Conservation (phyloP, 169 alveolate species). For the Pseudocohnilembus persalinus region DNA sequence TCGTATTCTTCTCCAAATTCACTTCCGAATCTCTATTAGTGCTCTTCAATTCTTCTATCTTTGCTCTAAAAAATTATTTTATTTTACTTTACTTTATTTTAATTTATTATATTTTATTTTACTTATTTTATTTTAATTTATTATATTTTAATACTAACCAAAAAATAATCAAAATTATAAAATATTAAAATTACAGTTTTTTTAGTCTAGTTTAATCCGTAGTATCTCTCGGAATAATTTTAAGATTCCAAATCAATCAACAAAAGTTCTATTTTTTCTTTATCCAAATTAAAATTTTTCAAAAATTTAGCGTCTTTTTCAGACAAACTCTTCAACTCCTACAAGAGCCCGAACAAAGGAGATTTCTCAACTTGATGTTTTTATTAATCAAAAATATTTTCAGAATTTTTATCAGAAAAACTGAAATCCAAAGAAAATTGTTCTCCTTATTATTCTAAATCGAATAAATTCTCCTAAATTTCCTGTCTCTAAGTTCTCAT, state of each 20-base stretch:
- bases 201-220: too few relatives aligned
- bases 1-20: not conserved
- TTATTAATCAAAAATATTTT: not conserved
- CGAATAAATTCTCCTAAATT: not conserved
- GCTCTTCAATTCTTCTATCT: not conserved
- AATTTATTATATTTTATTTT: not conserved
- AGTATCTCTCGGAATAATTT: not conserved
- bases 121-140: conserved; percentile 8
- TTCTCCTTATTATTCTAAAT: too few relatives aligned
- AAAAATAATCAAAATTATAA: too few relatives aligned
- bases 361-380: conserved; percentile 9
- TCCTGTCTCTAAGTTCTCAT: not conserved
- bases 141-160: too few relatives aligned
- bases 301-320: not conserved
- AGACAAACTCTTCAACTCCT: conserved; percentile 1
- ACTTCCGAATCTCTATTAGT: conserved; percentile 7
- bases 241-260: conserved; percentile 7
- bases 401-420: conserved; percentile 7
- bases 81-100: not conserved
- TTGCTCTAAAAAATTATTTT: not conserved
- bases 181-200: too few relatives aligned
- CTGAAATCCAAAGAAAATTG: conserved; percentile 36
- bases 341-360: conserved; percentile 15
- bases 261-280: conserved; percentile 26
- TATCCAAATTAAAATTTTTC: conserved; percentile 31